These are phyloP conservation scores for Ciborinia camelliae DNA, from an alignment of 2,329 filamentous ascomycete genomes.

Conservation along the genomic window DNA sequence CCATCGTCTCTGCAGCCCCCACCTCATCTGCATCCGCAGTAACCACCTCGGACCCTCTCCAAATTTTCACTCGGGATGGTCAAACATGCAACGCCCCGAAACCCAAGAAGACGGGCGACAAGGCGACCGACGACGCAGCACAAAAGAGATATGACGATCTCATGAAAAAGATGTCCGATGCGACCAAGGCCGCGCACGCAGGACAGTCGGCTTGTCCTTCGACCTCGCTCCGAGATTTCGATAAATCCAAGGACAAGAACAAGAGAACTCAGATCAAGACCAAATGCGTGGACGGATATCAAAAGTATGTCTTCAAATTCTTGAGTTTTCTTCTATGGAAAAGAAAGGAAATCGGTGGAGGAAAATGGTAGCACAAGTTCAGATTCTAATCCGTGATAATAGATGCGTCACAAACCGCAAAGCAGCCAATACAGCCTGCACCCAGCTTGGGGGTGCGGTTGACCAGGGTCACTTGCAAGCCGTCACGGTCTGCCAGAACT, in stretches of 20 bases:
- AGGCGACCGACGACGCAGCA: background rate
- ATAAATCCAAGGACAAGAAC: background rate
- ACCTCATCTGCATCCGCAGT: background rate
- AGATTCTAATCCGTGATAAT: background rate
- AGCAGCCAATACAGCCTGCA: background rate
- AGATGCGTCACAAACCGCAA: background rate
- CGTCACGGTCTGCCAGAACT: background rate
- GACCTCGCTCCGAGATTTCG: background rate
- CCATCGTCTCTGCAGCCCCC: conserved; percentile 2
- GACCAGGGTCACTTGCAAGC: background rate
- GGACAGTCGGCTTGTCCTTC: background rate
- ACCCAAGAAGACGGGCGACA: background rate
- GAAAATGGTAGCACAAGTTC: background rate
- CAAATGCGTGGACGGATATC: background rate
- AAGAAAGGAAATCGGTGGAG: background rate
- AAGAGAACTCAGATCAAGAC: background rate
- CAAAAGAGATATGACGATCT: background rate
- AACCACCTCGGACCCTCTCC: background rate
- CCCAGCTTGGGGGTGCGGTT: background rate
- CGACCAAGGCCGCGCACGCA: background rate
- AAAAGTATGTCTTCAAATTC: background rate
- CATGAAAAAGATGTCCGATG: background rate
- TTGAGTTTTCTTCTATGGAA: no score
- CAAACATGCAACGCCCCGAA: background rate
- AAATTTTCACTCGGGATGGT: background rate